Percentiles rank a stretch among this genome's conserved stretches.
Evolutionary conservation across 2,329 filamentous ascomycete species (phyloP).

Genomic region (Calcarisporium arbuscula): DNA sequence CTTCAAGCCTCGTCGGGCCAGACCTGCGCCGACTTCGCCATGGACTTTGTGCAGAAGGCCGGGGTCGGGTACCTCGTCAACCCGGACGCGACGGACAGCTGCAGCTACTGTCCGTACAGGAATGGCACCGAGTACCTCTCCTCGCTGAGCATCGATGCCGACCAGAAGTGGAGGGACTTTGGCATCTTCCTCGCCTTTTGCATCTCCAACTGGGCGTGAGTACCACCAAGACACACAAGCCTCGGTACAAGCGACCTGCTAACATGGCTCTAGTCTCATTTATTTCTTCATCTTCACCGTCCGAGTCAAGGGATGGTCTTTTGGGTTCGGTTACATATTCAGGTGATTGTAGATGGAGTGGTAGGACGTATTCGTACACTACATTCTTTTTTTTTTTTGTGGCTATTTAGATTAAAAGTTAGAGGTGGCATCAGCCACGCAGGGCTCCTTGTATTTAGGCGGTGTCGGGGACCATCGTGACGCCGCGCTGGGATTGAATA

Average conservation of each 20-base stretch:
- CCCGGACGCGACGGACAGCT: conserved; percentile 48
- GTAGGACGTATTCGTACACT: no score
- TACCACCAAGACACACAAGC: not conserved
- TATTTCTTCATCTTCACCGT: conserved; percentile 75
- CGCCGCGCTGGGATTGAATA: no score
- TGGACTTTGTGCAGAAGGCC: conserved; percentile 43
- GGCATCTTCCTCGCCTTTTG: conserved; percentile 68
- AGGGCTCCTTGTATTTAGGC: no score
- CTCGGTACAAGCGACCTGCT: no score
- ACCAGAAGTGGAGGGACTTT: conserved; percentile 64
- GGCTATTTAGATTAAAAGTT: no score
- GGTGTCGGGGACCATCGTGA: no score
- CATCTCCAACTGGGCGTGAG: conserved; percentile 56
- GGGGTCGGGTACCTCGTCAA: conserved; percentile 58
- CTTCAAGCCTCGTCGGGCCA: conserved; percentile 56
- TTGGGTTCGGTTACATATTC: conserved; percentile 58
- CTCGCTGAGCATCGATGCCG: conserved; percentile 41
- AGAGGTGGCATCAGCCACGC: no score
- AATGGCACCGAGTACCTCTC: conserved; percentile 55
- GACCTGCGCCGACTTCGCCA: conserved; percentile 61
- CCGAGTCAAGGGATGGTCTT: conserved; percentile 62
- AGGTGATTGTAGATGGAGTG: conserved; percentile 25
- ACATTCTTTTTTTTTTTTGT: no score
- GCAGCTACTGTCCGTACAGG: conserved; percentile 63
- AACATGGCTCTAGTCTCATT: conserved; percentile 51